Conservation (phyloP, 116 monocot species). For the Cymodocea nodosa region DNA sequence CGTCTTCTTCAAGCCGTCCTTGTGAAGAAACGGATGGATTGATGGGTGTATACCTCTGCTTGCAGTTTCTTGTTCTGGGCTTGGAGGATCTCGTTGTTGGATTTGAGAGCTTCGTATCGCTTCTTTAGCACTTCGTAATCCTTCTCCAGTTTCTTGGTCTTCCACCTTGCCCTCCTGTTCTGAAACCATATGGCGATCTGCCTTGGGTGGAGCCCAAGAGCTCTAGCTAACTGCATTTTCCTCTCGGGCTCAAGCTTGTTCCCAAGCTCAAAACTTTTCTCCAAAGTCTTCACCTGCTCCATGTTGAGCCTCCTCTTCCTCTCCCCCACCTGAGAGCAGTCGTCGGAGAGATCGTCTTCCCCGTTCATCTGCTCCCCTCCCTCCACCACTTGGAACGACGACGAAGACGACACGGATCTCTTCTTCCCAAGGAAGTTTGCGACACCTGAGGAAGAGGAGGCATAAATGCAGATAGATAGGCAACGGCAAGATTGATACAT, state of each 20-base stretch:
- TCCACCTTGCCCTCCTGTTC: too few relatives aligned
- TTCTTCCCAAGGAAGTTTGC: slow-evolving; percentile 35
- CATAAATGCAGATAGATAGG: too few relatives aligned
- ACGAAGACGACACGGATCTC: too few relatives aligned
- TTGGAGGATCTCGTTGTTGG: slow-evolving; percentile 68
- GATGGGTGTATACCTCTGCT: too few relatives aligned
- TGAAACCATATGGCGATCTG: slow-evolving; percentile 99
- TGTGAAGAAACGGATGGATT: too few relatives aligned
- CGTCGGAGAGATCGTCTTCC: slow-evolving; percentile 23
- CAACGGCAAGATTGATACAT: too few relatives aligned
- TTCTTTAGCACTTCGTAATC: slow-evolving; percentile 82
- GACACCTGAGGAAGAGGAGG: too few relatives aligned
- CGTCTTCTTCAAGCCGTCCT: too few relatives aligned
- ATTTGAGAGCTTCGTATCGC: slow-evolving; percentile 58
- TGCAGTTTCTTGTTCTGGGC: slow-evolving; percentile 81
- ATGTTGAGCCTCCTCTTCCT: slow-evolving; percentile 85
- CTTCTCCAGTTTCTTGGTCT: slow-evolving; percentile 91
- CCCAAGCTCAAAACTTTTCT: slow-evolving; percentile 90
- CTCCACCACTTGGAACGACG: slow-evolving; percentile 44
- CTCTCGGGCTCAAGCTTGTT: slow-evolving; percentile 97
- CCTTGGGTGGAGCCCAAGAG: slow-evolving; percentile 76
- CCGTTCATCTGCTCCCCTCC: slow-evolving; percentile 18
- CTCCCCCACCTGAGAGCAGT: slow-evolving; percentile 15
- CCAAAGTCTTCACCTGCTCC: slow-evolving; percentile 91
- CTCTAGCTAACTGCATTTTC: slow-evolving; percentile 87